Evolutionary conservation across 2,329 filamentous ascomycete genomes (phyloP), one percentile per base, ranked within the genome.

Genomic region (Knufia petricola): DNA sequence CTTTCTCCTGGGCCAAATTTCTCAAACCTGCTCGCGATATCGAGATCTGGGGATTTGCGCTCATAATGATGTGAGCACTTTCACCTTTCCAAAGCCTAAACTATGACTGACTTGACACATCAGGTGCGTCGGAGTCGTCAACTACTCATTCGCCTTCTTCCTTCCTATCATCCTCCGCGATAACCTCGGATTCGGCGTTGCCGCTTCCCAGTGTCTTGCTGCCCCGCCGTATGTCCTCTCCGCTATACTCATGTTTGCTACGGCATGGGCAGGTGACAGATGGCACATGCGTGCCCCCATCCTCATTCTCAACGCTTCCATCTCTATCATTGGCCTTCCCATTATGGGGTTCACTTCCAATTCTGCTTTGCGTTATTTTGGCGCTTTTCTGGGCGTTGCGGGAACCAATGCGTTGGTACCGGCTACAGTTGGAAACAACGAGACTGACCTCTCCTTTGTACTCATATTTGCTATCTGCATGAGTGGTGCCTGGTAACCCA

Each of bases 121-220:
- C n/a, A n/a, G n/a, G n/a, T n/a, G n/a, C n/a, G n/a, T n/a, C n/a
- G n/a, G n/a, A 0, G 84, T 83, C 7, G 76, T 85, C 45, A 75
- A 75, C n/a, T 90, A 92, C 61, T 79, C 85, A 0, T 75, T 92
- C 6, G 82, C 84, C 2, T 90, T 85, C 64, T 89, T 88, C 61
- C 67, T 89, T 4, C 85, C 85, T 6, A 77, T 88, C 58, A 85
- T 92, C 57, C 77, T 92, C 3, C 60, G 61, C 6, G 55, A 66
- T 20, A 73, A 73, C 15, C 76, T 89, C 70, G 75, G 77, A 12
- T 88, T 86, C 68, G 69, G 64, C 41, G 70, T 82, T 3, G 81
- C 73, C 6, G 69, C 69, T 44, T 71, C 83, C 0, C 84, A 87
- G 64, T 86, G 83, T 60, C 77, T 89, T 3, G 74, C 82, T 4